These are phyloP conservation scores for Cyberlindnera suaveolens DNA, from an alignment of 805 yeast species.

Conservation along the genomic window DNA sequence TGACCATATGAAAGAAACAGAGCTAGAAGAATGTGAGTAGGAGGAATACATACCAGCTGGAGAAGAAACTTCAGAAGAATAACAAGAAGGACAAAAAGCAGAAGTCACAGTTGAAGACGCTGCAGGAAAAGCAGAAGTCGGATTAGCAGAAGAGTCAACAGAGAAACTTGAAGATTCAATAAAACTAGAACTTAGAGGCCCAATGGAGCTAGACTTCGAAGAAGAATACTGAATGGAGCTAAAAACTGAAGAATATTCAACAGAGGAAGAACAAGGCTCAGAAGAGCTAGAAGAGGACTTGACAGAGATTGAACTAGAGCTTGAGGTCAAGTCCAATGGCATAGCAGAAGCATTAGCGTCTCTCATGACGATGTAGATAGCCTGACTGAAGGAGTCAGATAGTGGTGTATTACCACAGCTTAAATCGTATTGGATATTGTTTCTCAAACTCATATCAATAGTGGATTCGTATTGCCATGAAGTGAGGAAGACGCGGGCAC, in stretches of 20 bases:
- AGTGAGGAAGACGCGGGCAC: slow-evolving; percentile 25
- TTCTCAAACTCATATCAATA: slow-evolving; percentile 2
- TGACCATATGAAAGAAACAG: not conserved
- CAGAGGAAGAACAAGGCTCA: not conserved
- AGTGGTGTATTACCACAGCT: slow-evolving; percentile 7
- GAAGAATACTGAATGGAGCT: not conserved
- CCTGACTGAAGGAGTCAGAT: not conserved
- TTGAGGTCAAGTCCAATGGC: slow-evolving; percentile 12
- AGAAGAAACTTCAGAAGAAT: not conserved
- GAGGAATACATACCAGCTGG: slow-evolving; percentile 1
- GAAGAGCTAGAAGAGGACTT: slow-evolving; percentile 1
- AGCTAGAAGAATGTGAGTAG: not conserved
- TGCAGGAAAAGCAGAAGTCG: not conserved
- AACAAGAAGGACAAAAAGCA: not conserved
- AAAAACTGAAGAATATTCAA: not conserved
- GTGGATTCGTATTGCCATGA: slow-evolving; percentile 24
- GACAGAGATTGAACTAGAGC: slow-evolving; percentile 2
- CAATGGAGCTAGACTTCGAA: not conserved
- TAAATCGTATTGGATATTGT: slow-evolving; percentile 10
- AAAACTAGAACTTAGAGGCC: not conserved
- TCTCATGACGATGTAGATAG: slow-evolving; percentile 7
- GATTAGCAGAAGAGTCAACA: not conserved
- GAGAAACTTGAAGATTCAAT: not conserved
- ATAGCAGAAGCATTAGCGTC: slow-evolving; percentile 19
- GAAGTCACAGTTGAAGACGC: not conserved